A percentile compares a stretch with the other conserved stretches of the same genome.
These are phyloP conservation scores for Magnaporthiopsis poae DNA, from an alignment of 2,329 filamentous ascomycete genomes.

Conservation along the genomic window DNA sequence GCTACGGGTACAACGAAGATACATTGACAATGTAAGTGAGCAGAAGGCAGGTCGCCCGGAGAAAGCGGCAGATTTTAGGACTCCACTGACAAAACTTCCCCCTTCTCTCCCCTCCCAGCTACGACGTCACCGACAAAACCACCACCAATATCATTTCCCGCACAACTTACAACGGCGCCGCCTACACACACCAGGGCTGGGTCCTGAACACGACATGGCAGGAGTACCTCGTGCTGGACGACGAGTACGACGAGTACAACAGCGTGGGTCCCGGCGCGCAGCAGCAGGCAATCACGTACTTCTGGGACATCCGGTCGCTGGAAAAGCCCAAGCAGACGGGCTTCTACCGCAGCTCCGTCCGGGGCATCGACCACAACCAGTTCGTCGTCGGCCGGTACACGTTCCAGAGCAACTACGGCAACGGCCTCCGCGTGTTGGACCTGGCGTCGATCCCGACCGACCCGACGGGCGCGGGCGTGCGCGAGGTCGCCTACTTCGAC, in stretches of 20 bases:
- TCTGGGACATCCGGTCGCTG: conserved; percentile 37
- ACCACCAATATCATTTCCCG: not conserved
- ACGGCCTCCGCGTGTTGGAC: conserved; percentile 29
- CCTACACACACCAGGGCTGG: conserved; percentile 49
- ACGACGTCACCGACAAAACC: conserved; percentile 22
- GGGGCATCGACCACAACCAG: conserved; percentile 36
- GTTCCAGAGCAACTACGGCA: conserved; percentile 37
- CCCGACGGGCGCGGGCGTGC: conserved; percentile 28
- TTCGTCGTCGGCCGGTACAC: conserved; percentile 29
- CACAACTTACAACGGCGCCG: conserved; percentile 44
- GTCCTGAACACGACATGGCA: conserved; percentile 31
- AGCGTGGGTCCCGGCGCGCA: conserved; percentile 16
- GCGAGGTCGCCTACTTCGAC: conserved; percentile 37
- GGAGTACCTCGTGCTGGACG: conserved; percentile 38
- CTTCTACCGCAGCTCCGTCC: conserved; percentile 28
- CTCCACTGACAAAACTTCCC: conserved; percentile 36
- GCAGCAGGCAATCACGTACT: conserved; percentile 36
- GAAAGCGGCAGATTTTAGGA: too few relatives aligned
- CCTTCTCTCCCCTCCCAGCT: conserved; percentile 35
- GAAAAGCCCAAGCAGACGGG: conserved; percentile 32
- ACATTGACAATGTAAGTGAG: conserved; percentile 36
- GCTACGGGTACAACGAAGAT: conserved; percentile 47
- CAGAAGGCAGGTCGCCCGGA: too few relatives aligned
- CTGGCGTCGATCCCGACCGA: conserved; percentile 22
- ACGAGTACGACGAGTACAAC: conserved; percentile 40